phyloP scores from a whole-genome alignment of 108 stramenopile genomes.

The Pseudonitzschia delicatissima region DNA sequence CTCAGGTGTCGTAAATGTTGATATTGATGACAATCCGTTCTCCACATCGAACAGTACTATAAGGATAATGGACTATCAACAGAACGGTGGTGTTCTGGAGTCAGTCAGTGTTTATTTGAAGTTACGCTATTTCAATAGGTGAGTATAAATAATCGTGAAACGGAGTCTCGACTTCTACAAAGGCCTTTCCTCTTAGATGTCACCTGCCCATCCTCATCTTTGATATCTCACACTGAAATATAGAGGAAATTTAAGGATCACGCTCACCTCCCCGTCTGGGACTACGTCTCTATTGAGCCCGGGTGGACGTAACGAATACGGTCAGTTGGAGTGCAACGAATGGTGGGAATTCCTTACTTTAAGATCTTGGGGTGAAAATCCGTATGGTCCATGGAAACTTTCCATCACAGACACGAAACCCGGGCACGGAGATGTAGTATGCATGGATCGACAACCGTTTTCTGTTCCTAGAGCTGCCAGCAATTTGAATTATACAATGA shows the following conservation, averaged over 20 bases:
- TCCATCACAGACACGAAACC: neutral
- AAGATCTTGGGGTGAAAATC: slow-evolving; percentile 40
- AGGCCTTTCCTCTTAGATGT: no score
- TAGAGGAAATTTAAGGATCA: slow-evolving; percentile 42
- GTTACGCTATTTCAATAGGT: slow-evolving; percentile 5
- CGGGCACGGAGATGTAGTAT: neutral
- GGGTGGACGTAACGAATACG: slow-evolving; percentile 25
- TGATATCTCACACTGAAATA: neutral
- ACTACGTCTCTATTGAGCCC: slow-evolving; percentile 33
- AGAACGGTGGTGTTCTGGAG: slow-evolving; percentile 14
- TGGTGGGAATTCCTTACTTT: slow-evolving; percentile 46
- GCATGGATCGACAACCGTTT: neutral
- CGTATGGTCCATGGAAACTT: slow-evolving; percentile 30
- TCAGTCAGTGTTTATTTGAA: slow-evolving; percentile 21
- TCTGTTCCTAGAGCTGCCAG: neutral
- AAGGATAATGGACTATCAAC: no score
- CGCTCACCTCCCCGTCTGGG: slow-evolving; percentile 32
- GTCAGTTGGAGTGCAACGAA: slow-evolving; percentile 6
- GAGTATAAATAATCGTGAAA: neutral
- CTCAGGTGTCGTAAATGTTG: neutral
- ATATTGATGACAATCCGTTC: neutral
- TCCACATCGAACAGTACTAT: slow-evolving; percentile 6
- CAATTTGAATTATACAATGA: neutral
- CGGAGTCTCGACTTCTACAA: neutral
- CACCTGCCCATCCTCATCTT: no score